Percentiles rank a stretch among this genome's conserved stretches.
Evolutionary conservation across 139 green algal species (phyloP).

Genomic region (Bryopsis sp.): DNA sequence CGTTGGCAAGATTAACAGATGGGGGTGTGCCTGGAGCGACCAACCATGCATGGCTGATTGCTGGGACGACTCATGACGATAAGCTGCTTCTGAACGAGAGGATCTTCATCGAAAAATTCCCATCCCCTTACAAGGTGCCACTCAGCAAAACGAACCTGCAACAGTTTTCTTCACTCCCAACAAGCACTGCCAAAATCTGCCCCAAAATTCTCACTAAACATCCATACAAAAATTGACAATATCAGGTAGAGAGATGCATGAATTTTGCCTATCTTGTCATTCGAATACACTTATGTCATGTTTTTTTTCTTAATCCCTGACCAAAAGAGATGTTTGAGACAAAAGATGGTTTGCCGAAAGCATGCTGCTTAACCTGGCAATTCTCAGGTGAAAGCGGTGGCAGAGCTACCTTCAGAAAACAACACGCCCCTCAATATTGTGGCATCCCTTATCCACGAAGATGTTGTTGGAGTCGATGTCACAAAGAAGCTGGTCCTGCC

Average conservation of each 20-base stretch:
- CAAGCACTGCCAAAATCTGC: neutral
- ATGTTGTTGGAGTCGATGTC: conserved; percentile 13
- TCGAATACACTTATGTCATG: too few species aligned
- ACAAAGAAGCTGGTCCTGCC: neutral
- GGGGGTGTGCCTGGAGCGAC: too few species aligned
- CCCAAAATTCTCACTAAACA: neutral
- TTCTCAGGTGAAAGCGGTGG: too few species aligned
- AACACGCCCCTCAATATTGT: neutral
- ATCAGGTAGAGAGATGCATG: neutral
- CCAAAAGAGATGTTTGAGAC: neutral
- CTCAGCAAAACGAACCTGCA: neutral
- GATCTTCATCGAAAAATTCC: conserved; percentile 50
- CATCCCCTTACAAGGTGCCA: conserved; percentile 35
- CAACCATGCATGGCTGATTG: too few species aligned
- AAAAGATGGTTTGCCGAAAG: too few species aligned
- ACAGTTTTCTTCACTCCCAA: neutral
- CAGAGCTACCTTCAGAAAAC: neutral
- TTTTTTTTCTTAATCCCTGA: neutral
- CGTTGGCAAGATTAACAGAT: too few species aligned
- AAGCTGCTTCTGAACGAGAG: conserved; percentile 42
- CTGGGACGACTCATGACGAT: conserved; percentile 45
- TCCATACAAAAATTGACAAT: neutral
- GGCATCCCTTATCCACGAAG: neutral
- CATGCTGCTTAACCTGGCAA: too few species aligned
- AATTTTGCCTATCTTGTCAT: neutral